phyloP scores from a whole-genome alignment of 192 early-diverging fungal species.

The Backusella circina region DNA sequence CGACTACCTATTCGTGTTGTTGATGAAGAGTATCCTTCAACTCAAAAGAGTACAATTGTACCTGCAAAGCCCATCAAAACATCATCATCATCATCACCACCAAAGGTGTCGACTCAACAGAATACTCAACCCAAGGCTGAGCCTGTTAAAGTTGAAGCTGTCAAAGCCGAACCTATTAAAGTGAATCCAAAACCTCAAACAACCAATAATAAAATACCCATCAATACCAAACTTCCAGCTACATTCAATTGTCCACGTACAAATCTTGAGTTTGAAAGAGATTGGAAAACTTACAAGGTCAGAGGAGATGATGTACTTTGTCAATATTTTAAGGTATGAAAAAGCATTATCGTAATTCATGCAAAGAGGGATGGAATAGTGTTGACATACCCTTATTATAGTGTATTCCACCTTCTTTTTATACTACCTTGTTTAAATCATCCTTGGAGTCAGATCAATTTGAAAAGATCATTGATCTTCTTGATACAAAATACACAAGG shows the following conservation, averaged over 20 bases:
- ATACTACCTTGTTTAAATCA: slow-evolving; percentile 39
- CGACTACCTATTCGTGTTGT: slow-evolving; percentile 56
- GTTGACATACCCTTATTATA: slow-evolving; percentile 3
- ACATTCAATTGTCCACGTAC: slow-evolving; percentile 28
- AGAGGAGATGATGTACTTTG: slow-evolving; percentile 46
- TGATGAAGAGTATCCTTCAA: slow-evolving; percentile 32
- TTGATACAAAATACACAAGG: slow-evolving; percentile 30
- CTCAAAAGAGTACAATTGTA: not conserved
- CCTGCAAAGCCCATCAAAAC: not conserved
- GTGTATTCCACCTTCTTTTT: slow-evolving; percentile 38
- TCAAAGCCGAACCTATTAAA: not conserved
- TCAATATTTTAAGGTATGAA: slow-evolving; percentile 57
- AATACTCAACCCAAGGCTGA: not conserved
- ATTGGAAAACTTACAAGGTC: slow-evolving; percentile 60
- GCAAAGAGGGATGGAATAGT: not conserved
- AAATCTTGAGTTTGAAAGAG: slow-evolving; percentile 67
- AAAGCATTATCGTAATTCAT: too few species aligned
- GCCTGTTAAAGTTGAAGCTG: not conserved
- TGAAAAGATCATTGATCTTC: slow-evolving; percentile 39
- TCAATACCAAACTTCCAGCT: not conserved
- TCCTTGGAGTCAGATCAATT: slow-evolving; percentile 50
- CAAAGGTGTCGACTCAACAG: not conserved
- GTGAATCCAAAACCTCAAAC: not conserved
- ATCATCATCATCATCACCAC: not conserved
- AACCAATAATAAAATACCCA: not conserved